Evolutionary conservation across 2,329 filamentous ascomycete genomes (phyloP), one percentile per base, ranked within the genome.

Genomic region (Chrysosporium queenslandicum): DNA sequence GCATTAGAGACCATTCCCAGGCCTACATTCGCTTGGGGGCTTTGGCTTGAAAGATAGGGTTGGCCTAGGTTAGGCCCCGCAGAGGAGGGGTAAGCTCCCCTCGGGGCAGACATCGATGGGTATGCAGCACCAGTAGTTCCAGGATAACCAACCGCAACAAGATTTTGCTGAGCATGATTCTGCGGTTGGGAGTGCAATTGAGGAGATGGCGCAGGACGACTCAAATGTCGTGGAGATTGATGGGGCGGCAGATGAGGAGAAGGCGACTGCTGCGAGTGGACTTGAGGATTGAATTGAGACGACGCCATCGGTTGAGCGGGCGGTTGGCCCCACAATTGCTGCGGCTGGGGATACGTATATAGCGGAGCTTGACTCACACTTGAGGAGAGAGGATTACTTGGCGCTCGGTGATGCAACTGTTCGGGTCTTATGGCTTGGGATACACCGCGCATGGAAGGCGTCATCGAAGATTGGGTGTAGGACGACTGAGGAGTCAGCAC

Each of bases 391-490:
- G 77, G 69, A 49, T 79, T 70, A 54, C 78, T 79, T 40, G 84
- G 82, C 58, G 84, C 79, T 60, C 83, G 78, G 58, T 79, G 77
- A 61, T 83, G 82, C 67, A 86, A 79, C 63, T 85, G 79, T 54
- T 80, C 75, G 46, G 78, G 71, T 30, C 74, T 69, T 66, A 80
- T 70, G 64, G 74, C 70, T 34, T 82, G 80, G 57, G 80, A 78
- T 71, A 85, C 82, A 64, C 79, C 77, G 69, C 86, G 81, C 67
- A 88, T 81, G 21, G 82, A 82, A 21, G 87, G 85, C 27, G 78
- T 78, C 64, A 89, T 81, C 36, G 83, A 77, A 63, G 80, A 83
- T 63, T 86, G 86, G 32, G 83, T 78, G 63, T 86, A 82, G 47
- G 83, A 74, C 50, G 86, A 78, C 56, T 76, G 76, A 72, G 79